Conservation (phyloP, 495 filamentous ascomycete genomes). For the Collariella sp. region DNA sequence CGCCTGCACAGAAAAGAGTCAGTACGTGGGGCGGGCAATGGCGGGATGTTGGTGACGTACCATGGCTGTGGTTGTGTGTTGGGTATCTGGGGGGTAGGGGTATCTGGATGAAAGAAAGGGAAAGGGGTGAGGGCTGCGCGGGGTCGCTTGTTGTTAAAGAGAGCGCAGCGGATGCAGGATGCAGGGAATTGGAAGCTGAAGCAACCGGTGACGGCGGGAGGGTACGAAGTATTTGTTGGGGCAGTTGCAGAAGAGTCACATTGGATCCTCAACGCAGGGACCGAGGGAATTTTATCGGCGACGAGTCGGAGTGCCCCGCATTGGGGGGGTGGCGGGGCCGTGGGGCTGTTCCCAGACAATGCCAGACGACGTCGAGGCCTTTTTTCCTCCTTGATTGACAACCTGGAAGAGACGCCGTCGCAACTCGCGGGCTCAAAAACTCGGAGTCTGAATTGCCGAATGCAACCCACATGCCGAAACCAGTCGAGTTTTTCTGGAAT, state of each 20-base stretch:
- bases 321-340: constrained; percentile 3
- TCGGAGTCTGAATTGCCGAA: neutral
- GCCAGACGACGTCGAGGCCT: neutral
- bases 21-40: neutral
- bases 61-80: constrained; percentile 3
- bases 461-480: too few relatives aligned
- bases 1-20: neutral
- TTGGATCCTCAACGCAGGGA: constrained; percentile 2
- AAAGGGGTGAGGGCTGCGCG: neutral
- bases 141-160: neutral
- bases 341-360: neutral
- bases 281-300: constrained; percentile 9
- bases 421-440: neutral
- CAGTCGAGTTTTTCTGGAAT: too few relatives aligned
- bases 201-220: neutral
- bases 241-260: neutral
- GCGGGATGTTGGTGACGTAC: neutral
- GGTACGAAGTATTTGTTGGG: neutral
- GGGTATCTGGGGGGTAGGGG: neutral
- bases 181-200: neutral
- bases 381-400: neutral
- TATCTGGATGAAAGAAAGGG: neutral
- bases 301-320: constrained; percentile 1
- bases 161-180: neutral
- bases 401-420: neutral